Conservation (phyloP, 768 basidiomycete species). For the Leucogyrophana mollusca region DNA sequence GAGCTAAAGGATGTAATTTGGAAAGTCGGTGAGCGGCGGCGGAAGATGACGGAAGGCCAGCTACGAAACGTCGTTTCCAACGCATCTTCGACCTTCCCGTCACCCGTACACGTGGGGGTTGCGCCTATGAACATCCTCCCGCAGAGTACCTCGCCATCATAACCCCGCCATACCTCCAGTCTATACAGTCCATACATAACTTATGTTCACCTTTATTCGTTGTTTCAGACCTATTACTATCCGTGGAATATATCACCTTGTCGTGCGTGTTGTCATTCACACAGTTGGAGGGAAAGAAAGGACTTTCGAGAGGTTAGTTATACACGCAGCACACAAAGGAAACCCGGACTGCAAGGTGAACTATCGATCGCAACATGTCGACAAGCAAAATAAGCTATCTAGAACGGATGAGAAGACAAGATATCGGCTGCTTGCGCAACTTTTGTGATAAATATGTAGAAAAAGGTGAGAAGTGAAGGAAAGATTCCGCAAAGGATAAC, state of each 20-base stretch:
- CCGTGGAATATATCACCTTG: too few relatives aligned
- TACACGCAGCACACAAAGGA: conserved; percentile 14
- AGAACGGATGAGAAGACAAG: conserved; percentile 6
- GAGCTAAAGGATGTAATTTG: conserved; percentile 86
- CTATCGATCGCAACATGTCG: conserved; percentile 11
- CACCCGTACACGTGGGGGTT: conserved; percentile 9
- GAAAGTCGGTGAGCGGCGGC: conserved; percentile 74
- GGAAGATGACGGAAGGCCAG: conserved; percentile 42
- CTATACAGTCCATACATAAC: conserved; percentile 8
- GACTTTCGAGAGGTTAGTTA: conserved; percentile 9
- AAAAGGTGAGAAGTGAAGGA: conserved; percentile 13
- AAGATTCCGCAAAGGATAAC: conserved; percentile 1
- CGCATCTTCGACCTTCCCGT: conserved; percentile 7
- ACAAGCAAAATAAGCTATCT: conserved; percentile 12
- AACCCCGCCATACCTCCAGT: conserved; percentile 14
- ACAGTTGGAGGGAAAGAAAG: not conserved
- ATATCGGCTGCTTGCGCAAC: conserved; percentile 17
- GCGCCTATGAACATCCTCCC: conserved; percentile 39
- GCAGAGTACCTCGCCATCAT: conserved; percentile 23
- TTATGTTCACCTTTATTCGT: conserved; percentile 11
- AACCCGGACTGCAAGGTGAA: conserved; percentile 1
- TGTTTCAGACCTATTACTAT: not conserved
- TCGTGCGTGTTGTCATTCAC: not conserved
- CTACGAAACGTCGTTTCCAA: conserved; percentile 8
- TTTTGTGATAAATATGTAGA: conserved; percentile 29